These are phyloP conservation scores for Fusarium aywerte DNA, from an alignment of 2,329 filamentous ascomycete genomes.

Conservation along the genomic window DNA sequence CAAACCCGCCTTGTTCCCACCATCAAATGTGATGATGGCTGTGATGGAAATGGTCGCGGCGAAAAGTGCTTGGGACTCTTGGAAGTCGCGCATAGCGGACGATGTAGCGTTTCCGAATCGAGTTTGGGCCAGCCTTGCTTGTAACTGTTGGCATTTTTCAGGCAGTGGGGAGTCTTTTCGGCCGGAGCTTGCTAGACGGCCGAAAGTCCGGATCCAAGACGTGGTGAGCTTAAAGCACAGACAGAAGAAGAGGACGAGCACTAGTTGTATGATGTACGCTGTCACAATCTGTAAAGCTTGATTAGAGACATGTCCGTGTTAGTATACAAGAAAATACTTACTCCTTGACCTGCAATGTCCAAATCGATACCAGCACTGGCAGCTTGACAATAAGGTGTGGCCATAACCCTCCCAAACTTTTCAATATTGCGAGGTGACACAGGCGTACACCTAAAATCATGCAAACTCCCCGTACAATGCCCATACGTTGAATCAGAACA, in stretches of 20 bases:
- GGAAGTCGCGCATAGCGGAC: neutral
- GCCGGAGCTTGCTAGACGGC: neutral
- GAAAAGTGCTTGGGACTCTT: conserved; percentile 7
- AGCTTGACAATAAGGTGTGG: neutral
- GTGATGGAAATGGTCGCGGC: conserved; percentile 1
- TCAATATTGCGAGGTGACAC: neutral
- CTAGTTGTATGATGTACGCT: neutral
- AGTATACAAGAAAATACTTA: accelerated
- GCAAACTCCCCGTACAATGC: neutral
- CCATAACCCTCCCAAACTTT: neutral
- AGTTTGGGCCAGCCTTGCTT: neutral
- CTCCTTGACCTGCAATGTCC: neutral
- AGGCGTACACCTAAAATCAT: neutral
- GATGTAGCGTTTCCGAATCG: neutral
- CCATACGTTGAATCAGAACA: conserved; percentile 1
- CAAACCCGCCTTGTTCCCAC: neutral
- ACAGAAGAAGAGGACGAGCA: neutral
- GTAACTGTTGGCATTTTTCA: accelerated
- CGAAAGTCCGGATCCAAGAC: neutral
- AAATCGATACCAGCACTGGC: neutral
- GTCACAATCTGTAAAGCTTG: neutral
- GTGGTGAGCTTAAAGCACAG: neutral
- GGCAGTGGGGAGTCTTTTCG: accelerated
- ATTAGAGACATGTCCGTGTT: neutral
- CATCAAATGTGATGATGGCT: neutral